Percentiles rank a stretch among this genome's conserved stretches.
Evolutionary conservation across 352 stramenopile genomes (phyloP).

Genomic region (Blastocystis hominis): DNA sequence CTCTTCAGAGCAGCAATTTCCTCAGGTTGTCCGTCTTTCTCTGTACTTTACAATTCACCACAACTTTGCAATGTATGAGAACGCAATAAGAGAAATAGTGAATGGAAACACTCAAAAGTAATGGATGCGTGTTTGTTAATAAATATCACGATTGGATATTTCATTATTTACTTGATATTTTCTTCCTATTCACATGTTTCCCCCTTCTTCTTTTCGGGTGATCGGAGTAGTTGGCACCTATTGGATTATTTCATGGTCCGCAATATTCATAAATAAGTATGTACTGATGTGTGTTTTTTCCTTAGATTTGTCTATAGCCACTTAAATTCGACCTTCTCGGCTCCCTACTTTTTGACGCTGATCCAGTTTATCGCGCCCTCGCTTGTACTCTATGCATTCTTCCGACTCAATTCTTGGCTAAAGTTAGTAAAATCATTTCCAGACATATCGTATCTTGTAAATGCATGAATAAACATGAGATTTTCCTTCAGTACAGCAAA

Average conservation of each 20-base stretch:
- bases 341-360: constrained; percentile 27
- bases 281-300: neutral
- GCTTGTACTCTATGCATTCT: neutral
- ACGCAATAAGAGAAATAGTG: neutral
- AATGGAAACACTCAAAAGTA: neutral
- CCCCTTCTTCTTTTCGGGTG: neutral
- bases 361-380: constrained; percentile 17
- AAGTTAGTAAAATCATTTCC: constrained; percentile 12
- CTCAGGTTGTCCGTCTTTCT: constrained; percentile 11
- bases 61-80: constrained; percentile 19
- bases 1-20: neutral
- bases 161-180: neutral
- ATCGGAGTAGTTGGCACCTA: neutral
- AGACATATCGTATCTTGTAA: neutral
- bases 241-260: constrained; percentile 4
- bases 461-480: neutral
- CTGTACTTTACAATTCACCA: constrained; percentile 13
- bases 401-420: neutral
- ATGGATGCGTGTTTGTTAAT: neutral
- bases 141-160: neutral
- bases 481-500: neutral
- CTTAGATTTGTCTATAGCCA: constrained; percentile 48
- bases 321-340: constrained; percentile 9
- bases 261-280: constrained; percentile 41
- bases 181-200: constrained; percentile 4